Conservation (phyloP, 768 basidiomycete species). For the Tulasnella sp. region DNA sequence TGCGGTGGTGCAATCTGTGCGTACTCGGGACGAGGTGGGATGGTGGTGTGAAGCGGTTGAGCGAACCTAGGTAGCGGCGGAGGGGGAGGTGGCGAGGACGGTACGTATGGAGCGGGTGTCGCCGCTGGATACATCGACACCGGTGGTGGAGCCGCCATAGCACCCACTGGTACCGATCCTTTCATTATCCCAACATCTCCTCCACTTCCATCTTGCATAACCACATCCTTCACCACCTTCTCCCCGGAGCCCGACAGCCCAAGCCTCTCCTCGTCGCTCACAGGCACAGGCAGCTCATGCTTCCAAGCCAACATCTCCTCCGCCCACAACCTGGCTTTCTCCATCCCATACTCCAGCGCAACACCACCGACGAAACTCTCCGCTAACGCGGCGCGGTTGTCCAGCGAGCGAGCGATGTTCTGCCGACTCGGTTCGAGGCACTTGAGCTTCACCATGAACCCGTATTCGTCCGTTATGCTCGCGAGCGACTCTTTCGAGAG, state of each 20-base stretch:
- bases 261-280: background rate
- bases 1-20: too few relatives aligned
- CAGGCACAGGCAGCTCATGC: background rate
- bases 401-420: background rate
- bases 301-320: background rate
- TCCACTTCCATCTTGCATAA: background rate
- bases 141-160: background rate
- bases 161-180: background rate
- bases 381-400: background rate
- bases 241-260: background rate
- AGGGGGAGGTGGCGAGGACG: background rate
- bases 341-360: background rate
- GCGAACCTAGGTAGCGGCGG: too few relatives aligned
- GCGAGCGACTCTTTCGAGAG: conserved; percentile 10
- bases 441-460: background rate
- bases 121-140: too few relatives aligned
- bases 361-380: background rate
- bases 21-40: too few relatives aligned
- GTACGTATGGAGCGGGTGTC: too few relatives aligned
- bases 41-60: too few relatives aligned
- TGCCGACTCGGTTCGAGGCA: background rate
- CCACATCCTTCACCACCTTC: background rate
- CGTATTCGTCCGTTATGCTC: background rate
- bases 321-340: background rate
- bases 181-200: too few relatives aligned